phyloP scores from a whole-genome alignment of 768 basidiomycete species.

The Suillus tomentosus region DNA sequence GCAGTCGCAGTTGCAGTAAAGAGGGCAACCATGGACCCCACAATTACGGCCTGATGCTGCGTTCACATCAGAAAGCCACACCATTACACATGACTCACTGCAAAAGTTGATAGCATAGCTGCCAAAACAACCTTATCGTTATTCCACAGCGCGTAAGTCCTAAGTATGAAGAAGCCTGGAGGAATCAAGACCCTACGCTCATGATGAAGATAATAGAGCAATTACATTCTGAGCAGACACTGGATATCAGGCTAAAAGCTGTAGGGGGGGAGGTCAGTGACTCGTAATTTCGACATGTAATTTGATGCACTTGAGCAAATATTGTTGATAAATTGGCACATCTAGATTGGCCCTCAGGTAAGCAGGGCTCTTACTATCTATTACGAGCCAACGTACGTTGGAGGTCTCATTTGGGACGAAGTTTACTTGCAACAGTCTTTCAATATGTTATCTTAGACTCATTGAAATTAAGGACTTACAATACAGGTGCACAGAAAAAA shows the following conservation, averaged over 20 bases:
- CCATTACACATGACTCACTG: constrained; percentile 3
- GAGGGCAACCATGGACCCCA: neutral
- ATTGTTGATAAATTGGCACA: constrained; percentile 3
- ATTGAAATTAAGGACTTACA: neutral
- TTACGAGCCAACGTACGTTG: neutral
- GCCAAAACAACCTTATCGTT: neutral
- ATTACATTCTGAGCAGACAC: constrained; percentile 10
- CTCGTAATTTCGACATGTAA: neutral
- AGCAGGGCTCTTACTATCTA: neutral
- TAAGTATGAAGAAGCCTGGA: constrained; percentile 13
- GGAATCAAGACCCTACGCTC: neutral
- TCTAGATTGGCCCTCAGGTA: constrained; percentile 2
- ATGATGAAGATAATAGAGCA: neutral
- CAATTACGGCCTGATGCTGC: neutral
- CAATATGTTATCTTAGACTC: neutral
- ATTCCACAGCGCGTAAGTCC: constrained; percentile 10
- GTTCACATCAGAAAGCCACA: neutral
- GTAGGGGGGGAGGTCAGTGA: neutral
- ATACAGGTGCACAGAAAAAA: constrained; percentile 6
- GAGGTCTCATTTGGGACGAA: neutral
- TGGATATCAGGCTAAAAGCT: constrained; percentile 10
- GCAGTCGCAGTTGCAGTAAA: neutral
- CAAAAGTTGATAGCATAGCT: constrained; percentile 2
- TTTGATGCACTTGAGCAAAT: constrained; percentile 9
- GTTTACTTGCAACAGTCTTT: constrained; percentile 2